Evolutionary conservation across 2,329 filamentous ascomycete genomes (phyloP).

Genomic region (Fusarium pseudocircinatum): DNA sequence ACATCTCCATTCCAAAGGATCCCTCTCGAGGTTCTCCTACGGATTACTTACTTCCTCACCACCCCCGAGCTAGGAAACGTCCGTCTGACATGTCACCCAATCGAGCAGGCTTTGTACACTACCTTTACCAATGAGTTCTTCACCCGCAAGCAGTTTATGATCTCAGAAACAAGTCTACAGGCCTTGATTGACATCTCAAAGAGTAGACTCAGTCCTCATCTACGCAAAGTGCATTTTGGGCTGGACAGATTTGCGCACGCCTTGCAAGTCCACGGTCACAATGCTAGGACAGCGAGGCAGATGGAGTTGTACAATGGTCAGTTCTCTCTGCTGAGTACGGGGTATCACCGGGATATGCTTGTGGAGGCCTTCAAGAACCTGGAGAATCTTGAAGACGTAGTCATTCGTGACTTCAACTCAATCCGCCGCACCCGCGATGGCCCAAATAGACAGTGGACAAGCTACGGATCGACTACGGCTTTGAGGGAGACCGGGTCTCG

Average conservation of each 20-base stretch:
- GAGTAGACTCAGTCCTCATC: slow-evolving; percentile 50
- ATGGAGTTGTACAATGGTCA: slow-evolving; percentile 35
- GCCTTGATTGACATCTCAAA: slow-evolving; percentile 64
- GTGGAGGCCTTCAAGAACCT: slow-evolving; percentile 65
- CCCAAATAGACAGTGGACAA: slow-evolving; percentile 56
- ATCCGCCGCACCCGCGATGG: slow-evolving; percentile 60
- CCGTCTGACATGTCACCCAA: slow-evolving; percentile 63
- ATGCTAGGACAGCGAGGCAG: slow-evolving; percentile 23
- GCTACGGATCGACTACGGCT: slow-evolving; percentile 61
- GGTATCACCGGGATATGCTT: slow-evolving; percentile 63
- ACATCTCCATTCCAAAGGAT: slow-evolving; percentile 48
- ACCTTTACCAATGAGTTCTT: slow-evolving; percentile 72
- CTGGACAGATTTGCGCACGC: slow-evolving; percentile 40
- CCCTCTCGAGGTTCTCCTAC: slow-evolving; percentile 68
- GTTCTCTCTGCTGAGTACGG: slow-evolving; percentile 51
- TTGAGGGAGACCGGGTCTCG: slow-evolving; percentile 46
- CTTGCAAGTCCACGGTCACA: neutral
- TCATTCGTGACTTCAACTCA: slow-evolving; percentile 68
- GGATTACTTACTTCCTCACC: slow-evolving; percentile 61
- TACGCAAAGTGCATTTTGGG: slow-evolving; percentile 51
- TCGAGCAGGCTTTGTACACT: slow-evolving; percentile 64
- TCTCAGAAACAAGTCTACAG: slow-evolving; percentile 65
- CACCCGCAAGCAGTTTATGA: slow-evolving; percentile 72
- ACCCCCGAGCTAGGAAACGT: slow-evolving; percentile 65
- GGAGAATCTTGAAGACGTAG: slow-evolving; percentile 63